Percentiles rank a stretch among this genome's conserved stretches.
Conservation (phyloP, 1,284 basidiomycete species). For the Leccinum subfulvum region DNA sequence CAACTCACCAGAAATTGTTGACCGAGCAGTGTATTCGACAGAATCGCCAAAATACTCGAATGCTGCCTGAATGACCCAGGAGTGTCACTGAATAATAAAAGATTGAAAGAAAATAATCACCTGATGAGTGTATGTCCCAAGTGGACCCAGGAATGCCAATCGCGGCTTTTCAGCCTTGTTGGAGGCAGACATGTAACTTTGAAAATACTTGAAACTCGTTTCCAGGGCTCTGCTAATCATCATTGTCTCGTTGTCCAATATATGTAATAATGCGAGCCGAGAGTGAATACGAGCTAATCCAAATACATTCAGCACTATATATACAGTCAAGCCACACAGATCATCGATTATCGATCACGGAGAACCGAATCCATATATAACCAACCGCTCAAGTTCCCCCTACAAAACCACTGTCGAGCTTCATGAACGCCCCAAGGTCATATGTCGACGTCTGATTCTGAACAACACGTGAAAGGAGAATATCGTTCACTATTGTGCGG, state of each 20-base stretch:
- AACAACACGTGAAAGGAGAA: constrained; percentile 14
- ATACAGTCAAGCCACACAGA: background rate
- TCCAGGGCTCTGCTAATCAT: constrained; percentile 9
- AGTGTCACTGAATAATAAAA: constrained; percentile 2
- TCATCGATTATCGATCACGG: background rate
- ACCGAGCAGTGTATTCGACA: constrained; percentile 50
- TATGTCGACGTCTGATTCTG: constrained; percentile 13
- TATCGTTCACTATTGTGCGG: constrained; percentile 12
- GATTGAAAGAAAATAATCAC: constrained; percentile 34
- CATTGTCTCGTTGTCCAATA: constrained; percentile 9
- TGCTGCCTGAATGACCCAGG: constrained; percentile 49
- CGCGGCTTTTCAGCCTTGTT: constrained; percentile 16
- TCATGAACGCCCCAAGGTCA: constrained; percentile 19
- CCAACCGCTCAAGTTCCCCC: constrained; percentile 5
- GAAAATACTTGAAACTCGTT: constrained; percentile 7
- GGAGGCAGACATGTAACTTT: constrained; percentile 9
- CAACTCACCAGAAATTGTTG: constrained; percentile 54
- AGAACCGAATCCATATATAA: background rate
- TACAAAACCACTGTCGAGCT: constrained; percentile 6
- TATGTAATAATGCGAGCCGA: background rate
- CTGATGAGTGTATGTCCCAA: constrained; percentile 78
- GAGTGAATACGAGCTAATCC: background rate
- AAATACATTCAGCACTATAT: background rate
- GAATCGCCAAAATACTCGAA: constrained; percentile 51
- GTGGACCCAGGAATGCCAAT: constrained; percentile 62